phyloP scores from a whole-genome alignment of 495 filamentous ascomycete genomes.

The Astrothelium subdiscretum region DNA sequence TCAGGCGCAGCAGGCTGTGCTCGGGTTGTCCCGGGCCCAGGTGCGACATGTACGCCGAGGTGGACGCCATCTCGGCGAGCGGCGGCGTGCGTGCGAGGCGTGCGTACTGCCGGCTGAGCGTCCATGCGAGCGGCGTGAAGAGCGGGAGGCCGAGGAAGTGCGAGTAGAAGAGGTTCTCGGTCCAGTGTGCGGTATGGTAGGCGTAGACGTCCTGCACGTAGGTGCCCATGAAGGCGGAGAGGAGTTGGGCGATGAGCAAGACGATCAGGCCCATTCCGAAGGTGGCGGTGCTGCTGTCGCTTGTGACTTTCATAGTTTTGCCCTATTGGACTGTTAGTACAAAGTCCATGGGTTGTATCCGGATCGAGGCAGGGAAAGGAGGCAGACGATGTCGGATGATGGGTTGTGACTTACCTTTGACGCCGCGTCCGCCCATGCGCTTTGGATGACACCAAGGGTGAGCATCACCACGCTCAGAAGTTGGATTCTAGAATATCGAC shows the following conservation, averaged over 20 bases:
- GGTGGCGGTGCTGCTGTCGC: conserved; percentile 20
- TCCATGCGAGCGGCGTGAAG: conserved; percentile 38
- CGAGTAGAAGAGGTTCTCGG: conserved; percentile 91
- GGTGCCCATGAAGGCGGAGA: conserved; percentile 88
- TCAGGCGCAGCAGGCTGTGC: conserved; percentile 26
- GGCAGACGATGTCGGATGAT: neutral
- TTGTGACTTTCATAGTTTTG: conserved; percentile 21
- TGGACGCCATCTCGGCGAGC: conserved; percentile 13
- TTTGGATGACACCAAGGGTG: conserved; percentile 72
- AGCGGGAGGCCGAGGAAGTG: conserved; percentile 67
- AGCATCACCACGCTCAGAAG: conserved; percentile 67
- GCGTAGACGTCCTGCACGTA: conserved; percentile 87
- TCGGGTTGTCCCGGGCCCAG: conserved; percentile 11
- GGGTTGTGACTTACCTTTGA: conserved; percentile 46
- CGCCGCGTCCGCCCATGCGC: conserved; percentile 78
- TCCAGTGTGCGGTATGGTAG: conserved; percentile 79
- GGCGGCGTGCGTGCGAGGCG: conserved; percentile 38
- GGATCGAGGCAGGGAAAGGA: neutral
- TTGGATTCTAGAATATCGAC: conserved; percentile 69
- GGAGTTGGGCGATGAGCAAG: conserved; percentile 75
- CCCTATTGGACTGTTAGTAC: conserved; percentile 15
- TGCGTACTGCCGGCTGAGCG: conserved; percentile 38
- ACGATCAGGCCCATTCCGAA: conserved; percentile 73
- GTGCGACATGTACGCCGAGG: neutral
- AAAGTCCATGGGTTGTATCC: neutral